These are phyloP conservation scores for Pseudogymnoascus sp. DNA, from an alignment of 2,329 filamentous ascomycete species.

Conservation along the genomic window DNA sequence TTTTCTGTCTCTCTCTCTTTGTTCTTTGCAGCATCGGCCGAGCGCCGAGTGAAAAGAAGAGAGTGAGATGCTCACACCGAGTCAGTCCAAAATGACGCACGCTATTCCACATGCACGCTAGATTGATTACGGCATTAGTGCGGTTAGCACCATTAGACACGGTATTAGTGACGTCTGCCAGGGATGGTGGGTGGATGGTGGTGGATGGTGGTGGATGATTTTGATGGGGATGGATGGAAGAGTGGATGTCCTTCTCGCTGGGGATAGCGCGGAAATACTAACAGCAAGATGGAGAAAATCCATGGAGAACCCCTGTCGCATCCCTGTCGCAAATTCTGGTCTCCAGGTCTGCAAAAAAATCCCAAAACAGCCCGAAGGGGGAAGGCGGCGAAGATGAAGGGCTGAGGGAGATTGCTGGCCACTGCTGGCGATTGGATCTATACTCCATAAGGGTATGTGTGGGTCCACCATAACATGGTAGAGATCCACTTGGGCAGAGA, in stretches of 20 bases:
- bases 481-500: neutral
- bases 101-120: neutral
- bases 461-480: too few species aligned
- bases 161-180: neutral
- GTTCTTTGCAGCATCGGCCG: too few species aligned
- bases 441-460: neutral
- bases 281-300: neutral
- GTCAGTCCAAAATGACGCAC: neutral
- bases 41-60: too few species aligned
- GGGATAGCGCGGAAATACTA: neutral
- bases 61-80: neutral
- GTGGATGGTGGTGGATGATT: neutral
- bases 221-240: too few species aligned
- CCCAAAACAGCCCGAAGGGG: neutral
- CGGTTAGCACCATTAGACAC: too few species aligned
- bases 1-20: neutral
- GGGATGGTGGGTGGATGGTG: neutral
- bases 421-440: neutral
- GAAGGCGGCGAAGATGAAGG: neutral
- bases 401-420: neutral
- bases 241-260: too few species aligned
- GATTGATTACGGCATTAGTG: neutral
- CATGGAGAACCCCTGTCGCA: neutral
- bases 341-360: constrained; percentile 3
- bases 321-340: neutral